Evolutionary conservation across 345 rosid species (phyloP).

Genomic region (Balakata baccata): DNA sequence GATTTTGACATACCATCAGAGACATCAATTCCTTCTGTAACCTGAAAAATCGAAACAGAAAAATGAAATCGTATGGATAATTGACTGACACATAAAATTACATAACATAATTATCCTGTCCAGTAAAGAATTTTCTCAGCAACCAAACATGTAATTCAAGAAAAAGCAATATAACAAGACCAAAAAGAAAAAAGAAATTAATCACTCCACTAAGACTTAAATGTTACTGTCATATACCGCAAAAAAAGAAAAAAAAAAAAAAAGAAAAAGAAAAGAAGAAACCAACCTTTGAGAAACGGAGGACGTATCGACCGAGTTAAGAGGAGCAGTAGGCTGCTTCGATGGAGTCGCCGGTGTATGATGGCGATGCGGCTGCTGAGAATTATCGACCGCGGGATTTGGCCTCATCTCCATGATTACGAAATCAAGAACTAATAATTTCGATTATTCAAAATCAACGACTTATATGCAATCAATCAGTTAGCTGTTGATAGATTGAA

Average conservation of each 20-base stretch:
- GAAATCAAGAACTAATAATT: neutral
- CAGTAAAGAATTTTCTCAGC: neutral
- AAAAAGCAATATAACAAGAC: neutral
- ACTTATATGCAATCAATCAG: neutral
- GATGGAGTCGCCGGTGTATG: constrained; percentile 35
- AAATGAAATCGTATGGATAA: neutral
- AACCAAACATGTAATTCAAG: constrained; percentile 3
- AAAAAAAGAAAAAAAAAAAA: neutral
- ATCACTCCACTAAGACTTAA: too few relatives aligned
- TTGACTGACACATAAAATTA: neutral
- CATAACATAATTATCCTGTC: neutral
- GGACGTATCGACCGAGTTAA: constrained; percentile 40
- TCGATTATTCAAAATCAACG: neutral
- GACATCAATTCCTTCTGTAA: constrained; percentile 36
- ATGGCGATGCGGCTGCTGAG: constrained; percentile 32
- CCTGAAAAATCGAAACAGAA: constrained; percentile 17
- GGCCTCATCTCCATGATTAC: constrained; percentile 51
- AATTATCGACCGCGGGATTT: constrained; percentile 40
- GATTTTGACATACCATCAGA: constrained; percentile 23
- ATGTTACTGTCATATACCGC: too few relatives aligned
- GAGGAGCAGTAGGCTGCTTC: constrained; percentile 38
- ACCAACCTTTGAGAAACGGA: constrained; percentile 53
- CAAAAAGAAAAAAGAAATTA: too few relatives aligned
- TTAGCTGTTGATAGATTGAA: neutral
- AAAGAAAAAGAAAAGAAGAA: neutral